Evolutionary conservation across 78 protist genomes (phyloP).

Genomic region (Dictyostelium citrinum): DNA sequence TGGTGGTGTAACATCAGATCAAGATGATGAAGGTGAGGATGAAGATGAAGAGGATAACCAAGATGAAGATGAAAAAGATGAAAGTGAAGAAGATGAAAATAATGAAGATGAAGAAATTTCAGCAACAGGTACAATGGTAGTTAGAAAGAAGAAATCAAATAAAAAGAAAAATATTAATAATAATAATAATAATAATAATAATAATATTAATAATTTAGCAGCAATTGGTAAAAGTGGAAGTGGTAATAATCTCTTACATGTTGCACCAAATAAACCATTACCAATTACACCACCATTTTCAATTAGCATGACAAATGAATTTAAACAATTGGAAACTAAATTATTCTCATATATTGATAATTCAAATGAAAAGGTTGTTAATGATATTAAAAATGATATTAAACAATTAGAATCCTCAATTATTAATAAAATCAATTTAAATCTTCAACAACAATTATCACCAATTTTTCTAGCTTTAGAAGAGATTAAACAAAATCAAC

Average conservation of each 20-base stretch:
- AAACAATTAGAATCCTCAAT: not conserved
- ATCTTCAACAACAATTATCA: slow-evolving; percentile 1
- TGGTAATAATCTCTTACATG: not conserved
- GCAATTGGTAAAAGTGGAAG: not conserved
- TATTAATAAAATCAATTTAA: not conserved
- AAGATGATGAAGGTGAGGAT: slow-evolving; percentile 18
- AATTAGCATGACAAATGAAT: not conserved
- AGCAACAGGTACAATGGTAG: slow-evolving; percentile 59
- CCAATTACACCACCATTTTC: slow-evolving; percentile 46
- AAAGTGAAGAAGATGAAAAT: not conserved
- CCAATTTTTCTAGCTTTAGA: slow-evolving; percentile 25
- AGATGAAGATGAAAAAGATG: not conserved
- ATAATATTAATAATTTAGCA: not conserved
- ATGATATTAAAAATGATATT: slow-evolving; percentile 24
- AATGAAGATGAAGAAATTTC: slow-evolving; percentile 37
- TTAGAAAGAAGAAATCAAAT: not conserved
- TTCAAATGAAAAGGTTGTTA: not conserved
- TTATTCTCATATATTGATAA: not conserved
- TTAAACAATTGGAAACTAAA: not conserved
- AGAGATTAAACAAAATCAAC: slow-evolving; percentile 2
- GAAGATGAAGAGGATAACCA: not conserved
- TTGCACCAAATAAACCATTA: slow-evolving; percentile 33
- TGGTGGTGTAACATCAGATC: not conserved
- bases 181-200: not conserved
- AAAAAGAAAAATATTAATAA: not conserved